Conservation (phyloP, 768 basidiomycete genomes). For the Russula lepida region DNA sequence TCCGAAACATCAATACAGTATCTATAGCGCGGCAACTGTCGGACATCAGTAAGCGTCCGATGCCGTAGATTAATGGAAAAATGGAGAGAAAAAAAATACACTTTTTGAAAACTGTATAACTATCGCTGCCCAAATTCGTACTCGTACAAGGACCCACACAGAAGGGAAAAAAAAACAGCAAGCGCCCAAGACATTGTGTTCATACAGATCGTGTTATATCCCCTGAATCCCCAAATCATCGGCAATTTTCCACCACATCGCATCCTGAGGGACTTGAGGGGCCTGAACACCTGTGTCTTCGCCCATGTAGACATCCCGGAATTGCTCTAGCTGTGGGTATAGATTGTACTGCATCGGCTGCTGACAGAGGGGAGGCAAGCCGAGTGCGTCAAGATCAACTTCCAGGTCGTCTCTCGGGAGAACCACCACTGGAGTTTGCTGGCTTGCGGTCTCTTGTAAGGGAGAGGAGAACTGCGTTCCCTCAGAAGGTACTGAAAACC, state of each 20-base stretch:
- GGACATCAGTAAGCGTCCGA: not conserved
- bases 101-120: no score
- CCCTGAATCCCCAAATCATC: constrained; percentile 25
- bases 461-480: not conserved
- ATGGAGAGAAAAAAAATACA: not conserved
- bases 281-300: constrained; percentile 12
- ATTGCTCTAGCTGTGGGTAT: constrained; percentile 11
- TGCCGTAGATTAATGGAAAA: not conserved
- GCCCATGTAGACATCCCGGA: constrained; percentile 8
- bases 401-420: constrained; percentile 3
- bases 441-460: not conserved
- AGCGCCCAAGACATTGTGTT: no score
- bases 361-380: not conserved
- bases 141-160: not conserved
- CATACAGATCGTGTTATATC: not conserved
- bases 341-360: constrained; percentile 11
- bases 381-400: constrained; percentile 4
- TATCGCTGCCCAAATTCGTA: not conserved
- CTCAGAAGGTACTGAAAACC: not conserved
- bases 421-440: not conserved
- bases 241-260: constrained; percentile 35
- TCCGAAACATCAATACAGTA: not conserved
- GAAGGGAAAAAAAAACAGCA: not conserved
- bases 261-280: constrained; percentile 26
- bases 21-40: not conserved